phyloP scores from a whole-genome alignment of 805 yeast genomes.

The Wickerhamomyces mucosus region DNA sequence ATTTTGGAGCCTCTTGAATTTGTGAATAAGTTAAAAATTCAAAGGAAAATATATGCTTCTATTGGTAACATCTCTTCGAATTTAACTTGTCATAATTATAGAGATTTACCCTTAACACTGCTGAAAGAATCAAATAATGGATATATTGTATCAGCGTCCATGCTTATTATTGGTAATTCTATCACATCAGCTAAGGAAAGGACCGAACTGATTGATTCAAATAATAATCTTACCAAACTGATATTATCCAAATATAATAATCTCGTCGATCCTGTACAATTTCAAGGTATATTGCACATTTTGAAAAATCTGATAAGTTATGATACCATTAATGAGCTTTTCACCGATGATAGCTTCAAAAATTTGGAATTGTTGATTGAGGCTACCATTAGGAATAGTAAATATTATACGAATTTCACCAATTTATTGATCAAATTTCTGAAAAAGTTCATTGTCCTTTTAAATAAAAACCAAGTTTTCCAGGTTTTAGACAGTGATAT shows the following conservation, averaged over 20 bases:
- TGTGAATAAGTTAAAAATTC: constrained; percentile 12
- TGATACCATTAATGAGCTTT: constrained; percentile 9
- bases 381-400: constrained; percentile 14
- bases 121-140: constrained; percentile 10
- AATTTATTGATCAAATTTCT: constrained; percentile 9
- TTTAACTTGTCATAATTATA: constrained; percentile 10
- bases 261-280: constrained; percentile 17
- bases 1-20: constrained; percentile 7
- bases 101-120: neutral
- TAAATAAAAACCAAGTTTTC: constrained; percentile 5
- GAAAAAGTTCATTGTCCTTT: constrained; percentile 14
- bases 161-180: constrained; percentile 18
- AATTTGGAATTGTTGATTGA: constrained; percentile 11
- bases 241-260: constrained; percentile 10
- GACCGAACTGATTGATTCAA: constrained; percentile 3
- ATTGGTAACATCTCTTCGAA: constrained; percentile 21
- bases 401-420: constrained; percentile 16
- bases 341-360: constrained; percentile 4
- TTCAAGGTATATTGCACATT: constrained; percentile 18
- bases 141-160: constrained; percentile 13
- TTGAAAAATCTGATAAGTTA: constrained; percentile 11
- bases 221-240: constrained; percentile 9
- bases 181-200: constrained; percentile 12
- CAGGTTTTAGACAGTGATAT: constrained; percentile 4
- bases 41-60: constrained; percentile 15